A percentile compares a stretch with the other conserved stretches of the same genome.
Evolutionary conservation across 331 rosid species (phyloP).

Genomic region (Phaseolus coccineus): DNA sequence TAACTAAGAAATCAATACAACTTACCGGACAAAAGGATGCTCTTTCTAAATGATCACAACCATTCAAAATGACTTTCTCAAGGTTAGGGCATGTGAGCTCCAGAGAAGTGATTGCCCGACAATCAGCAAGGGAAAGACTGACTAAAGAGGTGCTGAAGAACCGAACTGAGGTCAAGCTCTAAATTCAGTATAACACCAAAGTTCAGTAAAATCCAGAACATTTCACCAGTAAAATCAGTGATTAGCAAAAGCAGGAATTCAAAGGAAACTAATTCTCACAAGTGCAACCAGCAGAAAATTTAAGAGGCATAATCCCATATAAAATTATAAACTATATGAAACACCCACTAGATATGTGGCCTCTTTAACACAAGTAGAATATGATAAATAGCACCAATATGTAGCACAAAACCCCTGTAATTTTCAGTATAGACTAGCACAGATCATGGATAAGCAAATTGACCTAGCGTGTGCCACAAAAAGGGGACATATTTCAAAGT

Average conservation of each 20-base stretch:
- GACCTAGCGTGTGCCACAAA: constrained; percentile 20
- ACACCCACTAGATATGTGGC: constrained; percentile 12
- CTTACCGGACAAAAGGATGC: constrained; percentile 94
- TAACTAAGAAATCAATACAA: constrained; percentile 29
- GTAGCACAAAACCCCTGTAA: neutral
- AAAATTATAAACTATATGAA: neutral
- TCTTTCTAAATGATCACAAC: constrained; percentile 92
- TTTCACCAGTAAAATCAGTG: constrained; percentile 30
- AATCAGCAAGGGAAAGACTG: constrained; percentile 94
- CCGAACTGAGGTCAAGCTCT: constrained; percentile 85
- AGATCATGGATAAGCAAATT: constrained; percentile 23
- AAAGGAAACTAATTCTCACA: constrained; percentile 17
- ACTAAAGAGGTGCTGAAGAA: constrained; percentile 79
- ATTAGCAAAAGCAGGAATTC: neutral
- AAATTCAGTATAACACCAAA: constrained; percentile 49
- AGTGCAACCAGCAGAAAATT: constrained; percentile 25
- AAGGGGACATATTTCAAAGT: constrained; percentile 32
- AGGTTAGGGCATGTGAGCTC: constrained; percentile 86
- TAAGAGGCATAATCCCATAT: neutral
- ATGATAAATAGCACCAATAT: neutral
- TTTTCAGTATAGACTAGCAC: constrained; percentile 2
- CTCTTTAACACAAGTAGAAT: constrained; percentile 25
- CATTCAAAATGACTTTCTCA: constrained; percentile 91
- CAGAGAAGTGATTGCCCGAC: constrained; percentile 79
- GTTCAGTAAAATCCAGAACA: constrained; percentile 19